Evolutionary conservation across 2,329 filamentous ascomycete species (phyloP).

Genomic region (Hawksworthiomyces lignivorus): DNA sequence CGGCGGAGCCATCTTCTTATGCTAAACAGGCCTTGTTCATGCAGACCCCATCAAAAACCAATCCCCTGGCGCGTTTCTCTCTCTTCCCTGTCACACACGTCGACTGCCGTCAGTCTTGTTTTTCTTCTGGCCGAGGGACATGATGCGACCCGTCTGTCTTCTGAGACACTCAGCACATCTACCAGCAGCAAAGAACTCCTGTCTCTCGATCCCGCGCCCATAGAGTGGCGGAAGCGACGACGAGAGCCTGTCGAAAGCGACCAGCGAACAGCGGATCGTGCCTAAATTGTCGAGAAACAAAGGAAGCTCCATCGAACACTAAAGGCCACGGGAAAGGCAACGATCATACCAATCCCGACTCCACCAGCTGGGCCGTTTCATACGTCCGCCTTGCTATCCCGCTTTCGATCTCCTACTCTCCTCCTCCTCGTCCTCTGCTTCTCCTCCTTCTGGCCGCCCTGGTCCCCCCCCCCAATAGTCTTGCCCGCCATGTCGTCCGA

Average conservation of each 20-base stretch:
- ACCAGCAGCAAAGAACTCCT: slow-evolving; percentile 20
- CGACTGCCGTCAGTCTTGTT: no score
- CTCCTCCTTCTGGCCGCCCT: no score
- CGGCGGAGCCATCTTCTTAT: no score
- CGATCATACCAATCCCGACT: background rate
- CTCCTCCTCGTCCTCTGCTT: slow-evolving; percentile 10
- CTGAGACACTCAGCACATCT: slow-evolving; percentile 32
- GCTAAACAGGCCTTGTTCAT: no score
- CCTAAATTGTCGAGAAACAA: slow-evolving; percentile 4
- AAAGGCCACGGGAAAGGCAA: no score
- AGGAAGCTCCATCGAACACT: no score
- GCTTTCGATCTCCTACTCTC: background rate
- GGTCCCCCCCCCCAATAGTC: no score
- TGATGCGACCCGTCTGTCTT: slow-evolving; percentile 33
- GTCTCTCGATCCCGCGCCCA: background rate
- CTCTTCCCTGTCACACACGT: no score
- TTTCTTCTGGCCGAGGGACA: slow-evolving; percentile 22
- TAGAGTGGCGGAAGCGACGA: background rate
- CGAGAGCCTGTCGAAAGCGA: background rate
- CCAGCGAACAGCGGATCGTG: no score
- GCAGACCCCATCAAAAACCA: no score
- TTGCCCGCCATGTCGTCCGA: slow-evolving; percentile 56
- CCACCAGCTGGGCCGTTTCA: no score
- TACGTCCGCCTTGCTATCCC: background rate
- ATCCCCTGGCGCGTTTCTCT: no score